Conservation (phyloP, 208 protist genomes). For the Crithidia thermophila region DNA sequence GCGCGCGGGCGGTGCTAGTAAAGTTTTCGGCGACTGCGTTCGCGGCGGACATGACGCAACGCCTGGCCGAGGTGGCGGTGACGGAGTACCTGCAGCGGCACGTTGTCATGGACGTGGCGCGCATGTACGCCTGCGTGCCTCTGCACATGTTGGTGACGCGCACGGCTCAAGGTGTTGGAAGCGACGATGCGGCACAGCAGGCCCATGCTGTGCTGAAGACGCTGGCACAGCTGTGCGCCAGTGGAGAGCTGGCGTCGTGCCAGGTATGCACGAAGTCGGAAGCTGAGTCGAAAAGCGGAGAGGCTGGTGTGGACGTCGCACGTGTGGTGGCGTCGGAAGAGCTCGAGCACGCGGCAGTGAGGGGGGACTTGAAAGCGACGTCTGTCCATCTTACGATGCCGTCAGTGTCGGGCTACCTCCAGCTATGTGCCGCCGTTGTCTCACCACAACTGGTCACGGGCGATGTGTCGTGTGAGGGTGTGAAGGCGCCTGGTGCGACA, state of each 20-base stretch:
- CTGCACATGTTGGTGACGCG: constrained; percentile 27
- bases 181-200: not conserved
- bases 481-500: not conserved
- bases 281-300: not conserved
- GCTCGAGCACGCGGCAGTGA: not conserved
- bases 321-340: not conserved
- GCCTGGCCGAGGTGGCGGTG: constrained; percentile 15
- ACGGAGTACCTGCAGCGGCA: constrained; percentile 29
- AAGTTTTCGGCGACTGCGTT: constrained; percentile 5
- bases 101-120: constrained; percentile 44
- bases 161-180: not conserved
- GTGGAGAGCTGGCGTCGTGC: constrained; percentile 16
- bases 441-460: not conserved
- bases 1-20: constrained; percentile 6
- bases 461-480: too few relatives aligned
- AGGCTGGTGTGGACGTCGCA: too few relatives aligned
- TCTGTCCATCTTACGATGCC: not conserved
- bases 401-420: not conserved
- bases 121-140: constrained; percentile 35
- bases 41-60: constrained; percentile 15
- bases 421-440: constrained; percentile 1
- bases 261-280: not conserved
- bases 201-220: constrained; percentile 17
- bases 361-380: not conserved
- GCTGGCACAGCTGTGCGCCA: constrained; percentile 42